phyloP scores from a whole-genome alignment of 2,329 filamentous ascomycete genomes.

The Nigrospora oryzae region DNA sequence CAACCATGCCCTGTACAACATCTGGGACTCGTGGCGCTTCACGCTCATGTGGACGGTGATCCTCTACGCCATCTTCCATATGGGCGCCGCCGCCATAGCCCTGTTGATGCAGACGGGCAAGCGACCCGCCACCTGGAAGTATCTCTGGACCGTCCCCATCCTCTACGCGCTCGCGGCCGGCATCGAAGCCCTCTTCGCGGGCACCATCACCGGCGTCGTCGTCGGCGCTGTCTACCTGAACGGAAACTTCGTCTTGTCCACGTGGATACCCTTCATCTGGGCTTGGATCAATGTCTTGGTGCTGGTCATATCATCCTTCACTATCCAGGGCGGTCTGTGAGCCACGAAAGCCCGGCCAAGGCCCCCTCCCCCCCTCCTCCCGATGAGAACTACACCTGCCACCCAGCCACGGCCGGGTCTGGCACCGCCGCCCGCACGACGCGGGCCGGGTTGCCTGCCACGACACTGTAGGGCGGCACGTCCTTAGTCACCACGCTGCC shows the following conservation, averaged over 20 bases:
- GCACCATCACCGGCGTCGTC: conserved; percentile 71
- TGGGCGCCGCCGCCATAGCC: conserved; percentile 63
- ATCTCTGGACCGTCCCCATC: conserved; percentile 64
- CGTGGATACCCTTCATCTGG: conserved; percentile 90
- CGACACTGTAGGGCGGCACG: conserved; percentile 54
- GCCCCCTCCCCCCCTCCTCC: neutral
- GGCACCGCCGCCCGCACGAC: conserved; percentile 30
- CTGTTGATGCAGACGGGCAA: conserved; percentile 61
- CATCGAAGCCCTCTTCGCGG: conserved; percentile 69
- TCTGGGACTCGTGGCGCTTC: conserved; percentile 77
- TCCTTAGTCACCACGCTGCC: conserved; percentile 78
- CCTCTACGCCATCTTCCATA: conserved; percentile 66
- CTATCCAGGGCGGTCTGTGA: conserved; percentile 83
- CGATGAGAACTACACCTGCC: neutral
- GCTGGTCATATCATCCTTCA: conserved; percentile 79
- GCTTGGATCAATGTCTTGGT: conserved; percentile 75
- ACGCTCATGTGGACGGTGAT: conserved; percentile 82
- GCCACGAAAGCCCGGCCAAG: neutral
- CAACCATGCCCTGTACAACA: conserved; percentile 60
- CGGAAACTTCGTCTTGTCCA: conserved; percentile 85
- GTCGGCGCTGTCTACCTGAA: conserved; percentile 73
- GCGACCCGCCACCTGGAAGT: conserved; percentile 44
- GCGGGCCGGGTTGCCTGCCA: conserved; percentile 59
- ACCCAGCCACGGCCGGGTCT: neutral
- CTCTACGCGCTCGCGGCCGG: conserved; percentile 65